Percentiles rank a stretch among this genome's conserved stretches.
phyloP scores from a whole-genome alignment of 2,329 filamentous ascomycete species.

The Pseudogymnoascus sp. region DNA sequence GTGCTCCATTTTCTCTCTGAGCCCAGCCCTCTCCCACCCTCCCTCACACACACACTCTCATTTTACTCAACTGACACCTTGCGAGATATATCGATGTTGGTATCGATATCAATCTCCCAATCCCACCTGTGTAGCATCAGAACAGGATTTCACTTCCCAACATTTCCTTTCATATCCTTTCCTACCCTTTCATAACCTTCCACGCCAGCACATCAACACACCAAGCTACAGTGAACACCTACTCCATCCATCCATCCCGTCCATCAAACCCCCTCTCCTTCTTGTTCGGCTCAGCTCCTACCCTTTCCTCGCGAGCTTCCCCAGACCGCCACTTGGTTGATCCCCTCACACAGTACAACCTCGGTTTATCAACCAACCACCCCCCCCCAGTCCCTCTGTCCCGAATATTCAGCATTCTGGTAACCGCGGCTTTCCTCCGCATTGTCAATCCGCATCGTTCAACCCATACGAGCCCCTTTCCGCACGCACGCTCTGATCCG shows the following conservation, averaged over 20 bases:
- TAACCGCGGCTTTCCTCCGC: not conserved
- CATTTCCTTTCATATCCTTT: not conserved
- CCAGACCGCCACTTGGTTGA: slow-evolving; percentile 2
- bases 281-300: not conserved
- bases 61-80: not conserved
- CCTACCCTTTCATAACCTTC: not conserved
- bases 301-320: not conserved
- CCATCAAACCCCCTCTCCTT: not conserved
- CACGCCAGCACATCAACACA: not conserved
- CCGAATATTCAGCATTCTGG: not conserved
- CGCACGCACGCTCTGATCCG: not conserved
- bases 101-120: not conserved
- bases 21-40: not conserved
- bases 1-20: not conserved
- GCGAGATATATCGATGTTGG: not conserved
- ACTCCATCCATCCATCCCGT: not conserved
- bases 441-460: not conserved
- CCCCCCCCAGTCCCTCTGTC: not conserved
- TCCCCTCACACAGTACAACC: not conserved
- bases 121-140: not conserved
- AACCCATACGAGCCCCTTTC: not conserved
- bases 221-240: not conserved
- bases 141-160: not conserved
- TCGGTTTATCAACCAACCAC: not conserved
- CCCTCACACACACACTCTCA: not conserved